A percentile compares a stretch with the other conserved stretches of the same genome.
Conservation (phyloP, 2,329 filamentous ascomycete species). For the Phialophora macrospora region DNA sequence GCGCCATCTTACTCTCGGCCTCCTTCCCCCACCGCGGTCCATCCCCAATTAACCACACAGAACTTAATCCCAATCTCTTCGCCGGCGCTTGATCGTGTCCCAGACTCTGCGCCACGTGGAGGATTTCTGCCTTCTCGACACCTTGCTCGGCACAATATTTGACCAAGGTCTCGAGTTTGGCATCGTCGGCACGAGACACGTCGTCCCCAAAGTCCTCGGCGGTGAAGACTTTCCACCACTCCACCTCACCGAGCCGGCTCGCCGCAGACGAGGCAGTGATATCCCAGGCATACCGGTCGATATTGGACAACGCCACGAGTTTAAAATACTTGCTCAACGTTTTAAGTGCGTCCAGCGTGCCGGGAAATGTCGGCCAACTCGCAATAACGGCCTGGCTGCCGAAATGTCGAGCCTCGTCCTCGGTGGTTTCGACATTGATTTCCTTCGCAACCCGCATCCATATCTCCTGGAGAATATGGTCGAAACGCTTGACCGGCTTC, state of each 20-base stretch:
- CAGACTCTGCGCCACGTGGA: constrained; percentile 72
- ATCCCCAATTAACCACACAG: constrained; percentile 57
- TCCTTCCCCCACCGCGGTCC: constrained; percentile 38
- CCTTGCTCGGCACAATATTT: constrained; percentile 59
- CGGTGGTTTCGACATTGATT: constrained; percentile 36
- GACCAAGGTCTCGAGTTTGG: constrained; percentile 52
- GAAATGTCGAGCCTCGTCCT: constrained; percentile 52
- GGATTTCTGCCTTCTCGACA: constrained; percentile 60
- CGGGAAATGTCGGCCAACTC: constrained; percentile 61
- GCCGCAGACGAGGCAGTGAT: constrained; percentile 52
- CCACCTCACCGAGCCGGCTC: constrained; percentile 65
- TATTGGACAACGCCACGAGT: constrained; percentile 63
- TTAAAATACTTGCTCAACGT: constrained; percentile 57
- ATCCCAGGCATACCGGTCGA: constrained; percentile 59
- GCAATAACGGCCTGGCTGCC: constrained; percentile 52
- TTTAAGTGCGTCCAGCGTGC: constrained; percentile 60
- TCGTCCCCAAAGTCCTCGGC: constrained; percentile 73
- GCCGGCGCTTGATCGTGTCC: constrained; percentile 71
- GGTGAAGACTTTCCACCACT: constrained; percentile 54
- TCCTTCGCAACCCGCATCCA: constrained; percentile 46
- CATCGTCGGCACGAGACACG: constrained; percentile 34
- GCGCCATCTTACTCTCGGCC: constrained; percentile 37
- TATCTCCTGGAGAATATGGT: constrained; percentile 60
- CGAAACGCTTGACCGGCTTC: constrained; percentile 65
- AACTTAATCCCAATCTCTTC: constrained; percentile 63